Percentiles rank a stretch among this genome's conserved stretches.
Conservation (phyloP, 306 rosid species). For the Gleditsia sinensis region DNA sequence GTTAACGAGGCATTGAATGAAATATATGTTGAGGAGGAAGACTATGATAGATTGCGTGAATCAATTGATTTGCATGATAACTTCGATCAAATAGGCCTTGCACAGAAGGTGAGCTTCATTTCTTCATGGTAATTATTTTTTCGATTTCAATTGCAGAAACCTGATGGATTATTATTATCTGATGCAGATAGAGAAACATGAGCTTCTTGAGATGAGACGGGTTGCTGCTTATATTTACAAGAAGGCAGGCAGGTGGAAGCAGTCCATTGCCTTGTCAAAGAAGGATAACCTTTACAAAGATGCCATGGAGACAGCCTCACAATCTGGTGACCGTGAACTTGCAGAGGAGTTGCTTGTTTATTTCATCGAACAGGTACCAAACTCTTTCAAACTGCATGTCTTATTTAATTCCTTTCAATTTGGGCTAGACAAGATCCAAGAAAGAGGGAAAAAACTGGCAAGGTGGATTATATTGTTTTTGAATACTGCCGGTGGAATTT, state of each 20-base stretch:
- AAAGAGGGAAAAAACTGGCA: neutral
- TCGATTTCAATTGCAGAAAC: slow-evolving; percentile 24
- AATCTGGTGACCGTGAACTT: slow-evolving; percentile 97
- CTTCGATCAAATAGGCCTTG: slow-evolving; percentile 99
- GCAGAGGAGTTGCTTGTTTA: slow-evolving; percentile 96
- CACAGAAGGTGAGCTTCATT: slow-evolving; percentile 75
- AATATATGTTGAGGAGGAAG: slow-evolving; percentile 98
- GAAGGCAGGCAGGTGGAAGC: slow-evolving; percentile 99
- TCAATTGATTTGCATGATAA: slow-evolving; percentile 97
- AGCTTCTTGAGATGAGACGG: slow-evolving; percentile 98
- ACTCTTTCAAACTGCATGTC: slow-evolving; percentile 8
- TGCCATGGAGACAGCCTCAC: slow-evolving; percentile 99
- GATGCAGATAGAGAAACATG: slow-evolving; percentile 93
- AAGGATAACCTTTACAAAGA: slow-evolving; percentile 98
- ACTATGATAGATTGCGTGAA: slow-evolving; percentile 95
- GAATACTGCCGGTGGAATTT: neutral
- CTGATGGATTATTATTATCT: slow-evolving; percentile 36
- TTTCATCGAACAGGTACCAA: slow-evolving; percentile 86
- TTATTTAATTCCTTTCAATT: neutral
- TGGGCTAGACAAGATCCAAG: neutral
- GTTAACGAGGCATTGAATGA: slow-evolving; percentile 98
- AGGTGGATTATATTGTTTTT: neutral
- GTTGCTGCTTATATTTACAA: slow-evolving; percentile 99
- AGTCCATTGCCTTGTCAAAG: slow-evolving; percentile 97
- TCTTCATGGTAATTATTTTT: slow-evolving; percentile 4